phyloP scores from a whole-genome alignment of 148 eudicot genomes.

The Rhododendron ferrugineum region DNA sequence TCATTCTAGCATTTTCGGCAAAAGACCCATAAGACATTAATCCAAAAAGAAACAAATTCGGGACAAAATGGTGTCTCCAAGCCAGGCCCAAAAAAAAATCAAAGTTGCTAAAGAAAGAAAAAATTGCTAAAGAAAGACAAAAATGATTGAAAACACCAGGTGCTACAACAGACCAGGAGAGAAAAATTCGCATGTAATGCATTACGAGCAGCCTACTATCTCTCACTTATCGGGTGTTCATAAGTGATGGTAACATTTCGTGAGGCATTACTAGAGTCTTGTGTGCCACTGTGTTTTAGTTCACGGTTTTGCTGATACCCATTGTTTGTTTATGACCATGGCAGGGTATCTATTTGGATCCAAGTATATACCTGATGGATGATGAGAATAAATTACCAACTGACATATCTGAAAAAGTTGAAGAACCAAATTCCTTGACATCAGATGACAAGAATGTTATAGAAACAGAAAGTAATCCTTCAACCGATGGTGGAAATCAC shows the following conservation, averaged over 20 bases:
- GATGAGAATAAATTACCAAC: constrained; percentile 68
- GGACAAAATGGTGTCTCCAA: neutral
- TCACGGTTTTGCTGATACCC: constrained; percentile 5
- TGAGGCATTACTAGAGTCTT: neutral
- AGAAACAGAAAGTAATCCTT: constrained; percentile 23
- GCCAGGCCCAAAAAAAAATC: neutral
- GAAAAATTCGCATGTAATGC: neutral
- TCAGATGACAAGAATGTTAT: constrained; percentile 26
- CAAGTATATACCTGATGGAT: constrained; percentile 95
- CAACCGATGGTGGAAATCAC: constrained; percentile 22
- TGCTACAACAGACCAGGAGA: neutral
- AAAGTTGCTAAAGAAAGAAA: neutral
- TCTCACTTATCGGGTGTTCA: neutral
- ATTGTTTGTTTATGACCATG: constrained; percentile 14
- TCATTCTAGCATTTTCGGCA: neutral
- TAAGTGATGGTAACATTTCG: neutral
- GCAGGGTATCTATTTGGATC: constrained; percentile 98
- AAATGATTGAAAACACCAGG: neutral
- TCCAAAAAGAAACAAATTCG: neutral
- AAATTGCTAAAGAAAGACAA: neutral
- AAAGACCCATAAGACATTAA: neutral
- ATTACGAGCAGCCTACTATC: neutral
- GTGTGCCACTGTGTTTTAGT: neutral
- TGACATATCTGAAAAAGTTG: constrained; percentile 38
- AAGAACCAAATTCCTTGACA: constrained; percentile 29